Percentiles rank a stretch among this genome's conserved stretches.
These are phyloP conservation scores for Neurospora sp. DNA, from an alignment of 2,329 filamentous ascomycete genomes.

Conservation along the genomic window DNA sequence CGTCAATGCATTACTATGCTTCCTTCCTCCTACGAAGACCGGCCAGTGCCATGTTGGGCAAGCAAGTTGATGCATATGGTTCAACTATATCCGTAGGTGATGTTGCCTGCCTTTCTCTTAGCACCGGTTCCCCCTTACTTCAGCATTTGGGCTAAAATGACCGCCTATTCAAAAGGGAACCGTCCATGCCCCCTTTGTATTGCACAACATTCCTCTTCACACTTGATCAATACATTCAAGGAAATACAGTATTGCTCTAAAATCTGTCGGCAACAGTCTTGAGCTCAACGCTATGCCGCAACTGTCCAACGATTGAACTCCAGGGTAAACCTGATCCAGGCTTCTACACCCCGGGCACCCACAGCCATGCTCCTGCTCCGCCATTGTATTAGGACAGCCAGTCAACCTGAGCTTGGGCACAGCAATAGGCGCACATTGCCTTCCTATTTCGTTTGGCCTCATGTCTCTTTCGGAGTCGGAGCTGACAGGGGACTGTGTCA, in stretches of 20 bases:
- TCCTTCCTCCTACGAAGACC: too few species aligned
- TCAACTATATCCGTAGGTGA: neutral
- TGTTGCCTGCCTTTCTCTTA: neutral
- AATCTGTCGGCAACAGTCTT: too few species aligned
- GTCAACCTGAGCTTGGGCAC: too few species aligned
- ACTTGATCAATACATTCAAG: neutral
- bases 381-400: too few species aligned
- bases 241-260: too few species aligned
- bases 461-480: too few species aligned
- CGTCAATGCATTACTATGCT: too few species aligned
- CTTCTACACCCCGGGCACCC: neutral
- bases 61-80: neutral
- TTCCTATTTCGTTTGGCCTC: neutral
- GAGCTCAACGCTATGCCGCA: neutral
- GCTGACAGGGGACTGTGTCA: too few species aligned
- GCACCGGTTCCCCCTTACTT: neutral
- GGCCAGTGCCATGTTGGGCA: neutral
- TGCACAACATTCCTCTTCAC: neutral
- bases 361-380: neutral
- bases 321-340: neutral
- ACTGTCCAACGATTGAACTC: neutral
- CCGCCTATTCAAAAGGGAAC: too few species aligned
- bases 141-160: neutral
- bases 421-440: neutral
- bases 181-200: too few species aligned